A percentile compares a stretch with the other conserved stretches of the same genome.
These are phyloP conservation scores for Paecilomyces dactylethromorphus DNA, from an alignment of 2,329 filamentous ascomycete species.

Conservation along the genomic window DNA sequence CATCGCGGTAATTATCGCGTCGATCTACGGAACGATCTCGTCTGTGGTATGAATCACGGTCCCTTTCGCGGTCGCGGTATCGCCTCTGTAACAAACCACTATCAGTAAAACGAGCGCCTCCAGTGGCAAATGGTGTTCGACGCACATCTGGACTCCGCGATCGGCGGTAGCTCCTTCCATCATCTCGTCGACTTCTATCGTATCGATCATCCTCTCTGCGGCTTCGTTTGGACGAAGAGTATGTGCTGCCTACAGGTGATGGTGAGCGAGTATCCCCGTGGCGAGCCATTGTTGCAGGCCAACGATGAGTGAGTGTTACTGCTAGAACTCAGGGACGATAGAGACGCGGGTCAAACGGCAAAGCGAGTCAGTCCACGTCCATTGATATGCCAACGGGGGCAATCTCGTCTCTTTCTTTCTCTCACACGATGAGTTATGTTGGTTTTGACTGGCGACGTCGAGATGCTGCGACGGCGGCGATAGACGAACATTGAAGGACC, in stretches of 20 bases:
- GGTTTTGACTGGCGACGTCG: neutral
- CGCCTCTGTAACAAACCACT: slow-evolving; percentile 51
- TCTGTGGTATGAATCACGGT: slow-evolving; percentile 55
- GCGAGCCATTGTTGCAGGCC: slow-evolving; percentile 53
- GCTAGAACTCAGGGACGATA: slow-evolving; percentile 19
- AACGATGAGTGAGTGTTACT: slow-evolving; percentile 46
- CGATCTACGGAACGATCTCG: slow-evolving; percentile 61
- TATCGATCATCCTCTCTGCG: slow-evolving; percentile 49
- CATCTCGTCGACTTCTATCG: slow-evolving; percentile 47
- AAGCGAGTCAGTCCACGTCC: slow-evolving; percentile 17
- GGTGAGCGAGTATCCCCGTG: slow-evolving; percentile 70
- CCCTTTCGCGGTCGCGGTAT: slow-evolving; percentile 45
- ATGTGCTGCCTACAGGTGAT: slow-evolving; percentile 85
- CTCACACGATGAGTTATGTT: neutral
- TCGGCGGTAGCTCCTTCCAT: slow-evolving; percentile 40
- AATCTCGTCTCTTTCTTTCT: neutral
- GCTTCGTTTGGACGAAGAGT: slow-evolving; percentile 61
- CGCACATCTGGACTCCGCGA: slow-evolving; percentile 45
- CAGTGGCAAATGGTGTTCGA: slow-evolving; percentile 3
- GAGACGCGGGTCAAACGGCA: slow-evolving; percentile 11
- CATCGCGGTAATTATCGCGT: slow-evolving; percentile 44
- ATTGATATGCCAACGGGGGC: slow-evolving; percentile 6
- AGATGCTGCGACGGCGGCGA: neutral
- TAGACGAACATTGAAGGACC: neutral
- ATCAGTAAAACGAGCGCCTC: neutral